These are phyloP conservation scores for Pythium aquatile DNA, from an alignment of 352 stramenopile species.

Conservation along the genomic window DNA sequence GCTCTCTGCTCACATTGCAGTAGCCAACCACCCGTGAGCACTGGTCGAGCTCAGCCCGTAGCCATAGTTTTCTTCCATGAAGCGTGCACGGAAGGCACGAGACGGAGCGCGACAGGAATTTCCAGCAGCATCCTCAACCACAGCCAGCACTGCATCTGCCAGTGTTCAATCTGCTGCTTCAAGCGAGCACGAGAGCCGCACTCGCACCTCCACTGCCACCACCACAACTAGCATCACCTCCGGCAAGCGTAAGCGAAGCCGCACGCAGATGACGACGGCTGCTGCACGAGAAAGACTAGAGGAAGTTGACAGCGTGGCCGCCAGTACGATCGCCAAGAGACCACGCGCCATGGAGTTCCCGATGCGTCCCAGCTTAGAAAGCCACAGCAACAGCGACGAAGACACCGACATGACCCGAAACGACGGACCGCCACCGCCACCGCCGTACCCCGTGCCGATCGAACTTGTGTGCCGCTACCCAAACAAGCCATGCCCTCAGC, in stretches of 20 bases:
- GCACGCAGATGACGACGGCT: constrained; percentile 12
- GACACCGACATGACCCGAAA: constrained; percentile 11
- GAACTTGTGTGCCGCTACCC: constrained; percentile 58
- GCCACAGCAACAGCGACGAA: constrained; percentile 15
- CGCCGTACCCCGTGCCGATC: constrained; percentile 25
- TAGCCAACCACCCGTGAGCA: constrained; percentile 1
- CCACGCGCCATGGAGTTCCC: background rate
- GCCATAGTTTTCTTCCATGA: constrained; percentile 5
- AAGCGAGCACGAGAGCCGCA: background rate
- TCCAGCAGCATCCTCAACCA: background rate
- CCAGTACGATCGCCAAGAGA: constrained; percentile 6
- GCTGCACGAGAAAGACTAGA: constrained; percentile 9
- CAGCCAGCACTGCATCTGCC: background rate
- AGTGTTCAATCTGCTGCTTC: constrained; percentile 14
- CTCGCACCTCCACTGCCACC: background rate
- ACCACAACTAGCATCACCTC: constrained; percentile 2
- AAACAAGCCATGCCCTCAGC: constrained; percentile 51
- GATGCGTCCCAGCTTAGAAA: constrained; percentile 6
- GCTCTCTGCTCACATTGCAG: constrained; percentile 10
- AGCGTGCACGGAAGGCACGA: constrained; percentile 2
- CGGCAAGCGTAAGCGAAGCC: constrained; percentile 19
- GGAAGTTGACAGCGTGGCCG: constrained; percentile 1
- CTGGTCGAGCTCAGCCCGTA: background rate
- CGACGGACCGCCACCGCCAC: constrained; percentile 13
- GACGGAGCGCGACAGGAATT: background rate